Base-by-base conservation (phyloP, 2,329 filamentous ascomycete genomes). In the Ophiostoma ulmi region DNA sequence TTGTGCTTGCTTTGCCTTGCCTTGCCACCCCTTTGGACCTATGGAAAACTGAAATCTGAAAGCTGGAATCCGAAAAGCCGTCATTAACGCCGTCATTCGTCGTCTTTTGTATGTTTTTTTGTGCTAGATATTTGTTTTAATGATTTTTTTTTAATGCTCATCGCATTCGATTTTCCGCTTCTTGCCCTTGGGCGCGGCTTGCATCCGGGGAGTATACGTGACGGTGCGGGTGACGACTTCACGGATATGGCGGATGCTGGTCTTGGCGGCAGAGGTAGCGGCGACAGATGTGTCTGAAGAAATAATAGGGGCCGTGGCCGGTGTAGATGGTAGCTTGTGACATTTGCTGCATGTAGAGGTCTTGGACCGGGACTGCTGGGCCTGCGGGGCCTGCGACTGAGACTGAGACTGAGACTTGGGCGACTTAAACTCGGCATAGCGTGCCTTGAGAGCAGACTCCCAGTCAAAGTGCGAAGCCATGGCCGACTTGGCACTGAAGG, bases 171-270 rank as follows among this genome's bases (percentile, higher is more conserved):
- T 79, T 83, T 92, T 96, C 82, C 94, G 90, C 82, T 93, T 88
- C 86, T 97, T 98, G 74, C 94, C 94, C 80, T 94, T 94, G 8
- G 93, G 94, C 52, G 94, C 93, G 35, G 94, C 92, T 74, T 93
- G 91, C 82, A 98, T 92, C 74, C 90, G 70, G 8, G 70, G 91
- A 78, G 92, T 97, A 80, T 96, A 97, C 58, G 92, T 97, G 72
- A 97, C 92, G 20, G 93, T 97, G 75, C 93, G 87, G n/a, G 94
- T 97, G 69, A 97, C 91, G 5, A 97, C 93, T 79, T 97, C 93
- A 70, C 92, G 85, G 72, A 97, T 93, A 77, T 90, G 86, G 72
- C 89, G 87, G 71, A 89, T 83, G 75, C 84, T 89, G 41, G 88
- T 88, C 74, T 85, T 86, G 58, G 72, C 65, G 14, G 72, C 36